Conservation (phyloP, 306 rosid species). For the Trifolium pratense region DNA sequence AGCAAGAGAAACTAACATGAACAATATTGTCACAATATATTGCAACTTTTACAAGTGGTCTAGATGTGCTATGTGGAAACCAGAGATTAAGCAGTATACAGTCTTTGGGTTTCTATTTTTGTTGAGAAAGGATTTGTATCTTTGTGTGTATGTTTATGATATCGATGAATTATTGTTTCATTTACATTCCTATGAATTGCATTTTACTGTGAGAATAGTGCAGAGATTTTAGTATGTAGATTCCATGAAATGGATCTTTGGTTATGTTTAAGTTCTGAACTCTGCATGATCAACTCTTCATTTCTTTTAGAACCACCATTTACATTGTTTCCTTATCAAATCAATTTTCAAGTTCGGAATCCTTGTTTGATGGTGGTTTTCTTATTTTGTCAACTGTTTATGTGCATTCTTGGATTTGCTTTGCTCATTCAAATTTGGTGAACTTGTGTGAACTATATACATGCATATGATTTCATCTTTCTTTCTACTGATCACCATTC, state of each 20-base stretch:
- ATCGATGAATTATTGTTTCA: background rate
- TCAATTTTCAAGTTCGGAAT: background rate
- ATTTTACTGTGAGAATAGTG: background rate
- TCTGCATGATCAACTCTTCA: constrained; percentile 15
- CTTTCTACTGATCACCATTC: background rate
- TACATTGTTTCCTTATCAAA: background rate
- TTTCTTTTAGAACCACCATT: constrained; percentile 1
- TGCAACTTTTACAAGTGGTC: background rate
- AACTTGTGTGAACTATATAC: constrained; percentile 5
- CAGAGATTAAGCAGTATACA: background rate
- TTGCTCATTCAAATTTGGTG: constrained; percentile 15
- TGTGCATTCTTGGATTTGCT: background rate
- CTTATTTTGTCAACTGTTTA: background rate
- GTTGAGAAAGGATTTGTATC: background rate
- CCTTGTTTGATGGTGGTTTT: background rate
- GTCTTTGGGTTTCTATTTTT: background rate
- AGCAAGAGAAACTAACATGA: background rate
- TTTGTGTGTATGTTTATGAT: background rate
- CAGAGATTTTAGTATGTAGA: background rate
- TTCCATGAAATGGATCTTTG: background rate
- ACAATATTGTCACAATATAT: background rate
- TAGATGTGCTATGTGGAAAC: background rate
- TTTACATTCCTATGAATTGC: background rate
- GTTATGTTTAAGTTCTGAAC: background rate
- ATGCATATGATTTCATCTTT: constrained; percentile 1